These are phyloP conservation scores for Boletus rubescentipes DNA, from an alignment of 768 basidiomycete genomes.

Conservation along the genomic window DNA sequence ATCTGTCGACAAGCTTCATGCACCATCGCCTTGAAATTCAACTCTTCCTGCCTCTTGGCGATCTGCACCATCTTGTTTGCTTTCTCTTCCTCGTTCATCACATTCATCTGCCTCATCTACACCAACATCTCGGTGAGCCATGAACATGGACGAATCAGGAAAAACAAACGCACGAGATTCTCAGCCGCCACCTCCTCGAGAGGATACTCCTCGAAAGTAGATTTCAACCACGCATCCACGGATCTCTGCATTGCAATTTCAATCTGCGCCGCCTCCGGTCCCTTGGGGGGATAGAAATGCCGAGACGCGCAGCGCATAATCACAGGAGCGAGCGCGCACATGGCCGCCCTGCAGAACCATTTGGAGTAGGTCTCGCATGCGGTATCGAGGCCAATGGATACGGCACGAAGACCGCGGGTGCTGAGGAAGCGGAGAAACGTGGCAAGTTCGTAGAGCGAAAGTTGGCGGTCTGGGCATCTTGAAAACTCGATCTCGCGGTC, in stretches of 20 bases:
- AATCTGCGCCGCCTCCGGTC: not conserved
- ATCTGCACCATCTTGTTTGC: not conserved
- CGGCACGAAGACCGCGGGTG: not conserved
- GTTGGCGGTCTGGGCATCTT: not conserved
- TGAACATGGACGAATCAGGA: too few relatives aligned
- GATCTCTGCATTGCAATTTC: constrained; percentile 2
- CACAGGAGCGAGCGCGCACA: not conserved
- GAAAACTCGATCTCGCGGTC: not conserved
- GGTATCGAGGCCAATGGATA: constrained; percentile 8
- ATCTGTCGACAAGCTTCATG: not conserved
- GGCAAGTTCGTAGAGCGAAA: constrained; percentile 12
- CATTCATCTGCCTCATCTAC: not conserved
- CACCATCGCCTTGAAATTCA: not conserved
- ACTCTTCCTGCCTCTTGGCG: not conserved
- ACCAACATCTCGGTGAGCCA: not conserved
- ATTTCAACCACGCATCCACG: constrained; percentile 4
- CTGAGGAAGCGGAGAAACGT: constrained; percentile 11
- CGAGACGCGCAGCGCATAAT: not conserved
- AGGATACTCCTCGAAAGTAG: constrained; percentile 9
- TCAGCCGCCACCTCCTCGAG: constrained; percentile 1
- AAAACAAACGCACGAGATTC: not conserved
- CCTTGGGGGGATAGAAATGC: not conserved
- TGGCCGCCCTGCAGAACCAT: constrained; percentile 10
- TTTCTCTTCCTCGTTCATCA: not conserved
- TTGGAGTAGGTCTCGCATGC: constrained; percentile 12